Percentiles rank a stretch among this genome's conserved stretches.
Evolutionary conservation across 495 filamentous ascomycete species (phyloP).

Genomic region (Penicillium longicatenatum): DNA sequence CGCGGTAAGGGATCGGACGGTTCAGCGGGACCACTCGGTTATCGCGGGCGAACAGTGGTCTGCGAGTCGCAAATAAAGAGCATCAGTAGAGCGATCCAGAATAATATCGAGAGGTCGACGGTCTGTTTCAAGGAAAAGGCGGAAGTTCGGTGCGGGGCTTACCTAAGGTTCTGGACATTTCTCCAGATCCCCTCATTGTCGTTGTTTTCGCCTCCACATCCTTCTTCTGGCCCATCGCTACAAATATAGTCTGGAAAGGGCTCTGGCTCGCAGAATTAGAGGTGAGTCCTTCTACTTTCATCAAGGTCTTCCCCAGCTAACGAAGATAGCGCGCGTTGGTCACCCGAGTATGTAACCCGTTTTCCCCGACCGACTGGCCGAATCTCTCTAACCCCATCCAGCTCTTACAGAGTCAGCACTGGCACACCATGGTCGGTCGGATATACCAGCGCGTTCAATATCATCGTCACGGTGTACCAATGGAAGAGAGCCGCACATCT

Average conservation of each 20-base stretch:
- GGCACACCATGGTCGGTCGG: conserved; percentile 59
- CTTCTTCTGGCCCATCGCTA: conserved; percentile 1
- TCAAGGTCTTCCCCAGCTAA: conserved; percentile 1
- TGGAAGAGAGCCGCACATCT: conserved; percentile 58
- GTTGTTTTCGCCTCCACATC: conserved; percentile 6
- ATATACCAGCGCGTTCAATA: conserved; percentile 58
- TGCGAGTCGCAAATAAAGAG: background rate
- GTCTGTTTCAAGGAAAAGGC: background rate
- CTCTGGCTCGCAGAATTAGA: conserved; percentile 24
- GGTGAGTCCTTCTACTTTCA: conserved; percentile 15
- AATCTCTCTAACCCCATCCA: conserved; percentile 25
- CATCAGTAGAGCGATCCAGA: background rate
- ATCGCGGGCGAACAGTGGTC: conserved; percentile 13
- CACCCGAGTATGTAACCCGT: conserved; percentile 38
- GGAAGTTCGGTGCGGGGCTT: conserved; percentile 21
- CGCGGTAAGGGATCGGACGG: conserved; percentile 18
- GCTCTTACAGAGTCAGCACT: conserved; percentile 61
- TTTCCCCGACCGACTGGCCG: background rate
- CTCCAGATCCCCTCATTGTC: conserved; percentile 11
- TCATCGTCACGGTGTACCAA: conserved; percentile 53
- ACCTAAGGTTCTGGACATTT: conserved; percentile 14
- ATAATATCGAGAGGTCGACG: background rate
- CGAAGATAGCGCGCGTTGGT: conserved; percentile 26
- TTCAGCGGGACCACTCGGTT: conserved; percentile 11
- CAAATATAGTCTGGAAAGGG: conserved; percentile 22